A percentile compares a stretch with the other conserved stretches of the same genome.
These are phyloP conservation scores for Tetrapisispora fleetii DNA, from an alignment of 805 yeast genomes.

Conservation along the genomic window DNA sequence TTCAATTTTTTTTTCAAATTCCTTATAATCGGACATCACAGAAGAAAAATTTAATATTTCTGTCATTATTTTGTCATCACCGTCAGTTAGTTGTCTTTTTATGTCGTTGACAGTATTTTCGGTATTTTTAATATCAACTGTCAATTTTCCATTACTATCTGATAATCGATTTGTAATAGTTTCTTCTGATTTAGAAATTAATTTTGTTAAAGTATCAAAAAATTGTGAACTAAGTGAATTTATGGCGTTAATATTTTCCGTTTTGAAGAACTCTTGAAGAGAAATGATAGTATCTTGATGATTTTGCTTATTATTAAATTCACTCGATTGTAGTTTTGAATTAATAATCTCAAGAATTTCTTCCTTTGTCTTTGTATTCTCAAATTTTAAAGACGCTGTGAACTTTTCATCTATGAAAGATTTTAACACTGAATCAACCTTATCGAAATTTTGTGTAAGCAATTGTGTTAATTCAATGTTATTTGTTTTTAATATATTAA, in stretches of 20 bases:
- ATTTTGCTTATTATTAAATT: neutral
- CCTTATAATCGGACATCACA: constrained; percentile 7
- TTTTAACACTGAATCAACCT: constrained; percentile 4
- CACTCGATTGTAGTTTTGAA: neutral
- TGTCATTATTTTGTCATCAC: neutral
- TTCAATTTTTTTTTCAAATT: constrained; percentile 12
- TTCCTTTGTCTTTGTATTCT: neutral
- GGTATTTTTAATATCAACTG: neutral
- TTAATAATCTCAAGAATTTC: neutral
- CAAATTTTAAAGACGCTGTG: neutral
- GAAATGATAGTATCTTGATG: neutral
- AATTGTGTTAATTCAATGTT: neutral
- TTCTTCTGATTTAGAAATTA: neutral
- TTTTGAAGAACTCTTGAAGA: neutral
- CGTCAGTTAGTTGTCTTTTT: neutral
- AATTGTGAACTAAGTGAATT: neutral
- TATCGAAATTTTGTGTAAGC: constrained; percentile 1
- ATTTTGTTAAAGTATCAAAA: neutral
- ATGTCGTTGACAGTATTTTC: neutral
- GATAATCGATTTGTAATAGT: neutral
- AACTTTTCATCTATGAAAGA: neutral
- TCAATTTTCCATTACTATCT: neutral
- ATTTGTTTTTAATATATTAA: constrained; percentile 8
- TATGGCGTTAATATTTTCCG: neutral
- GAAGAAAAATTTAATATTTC: constrained; percentile 6